Base-by-base conservation (phyloP, 352 stramenopile species). In the Phytopythium vexans region DNA sequence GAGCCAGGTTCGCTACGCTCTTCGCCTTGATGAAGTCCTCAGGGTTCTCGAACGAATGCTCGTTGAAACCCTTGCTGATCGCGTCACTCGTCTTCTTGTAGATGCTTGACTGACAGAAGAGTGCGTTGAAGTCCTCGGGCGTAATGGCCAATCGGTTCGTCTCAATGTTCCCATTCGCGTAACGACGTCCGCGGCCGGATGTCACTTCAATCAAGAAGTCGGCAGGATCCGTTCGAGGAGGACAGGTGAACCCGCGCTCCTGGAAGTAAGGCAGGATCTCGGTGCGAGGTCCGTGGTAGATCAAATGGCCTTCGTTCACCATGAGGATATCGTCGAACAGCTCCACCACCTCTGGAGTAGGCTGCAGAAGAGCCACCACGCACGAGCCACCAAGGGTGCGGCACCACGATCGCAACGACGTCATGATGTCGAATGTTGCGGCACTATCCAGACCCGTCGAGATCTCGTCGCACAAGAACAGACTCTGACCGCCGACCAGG, bases 251-350 rank as follows among this genome's bases (percentile, higher is more conserved):
- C 0, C 88, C 90, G 9, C 85, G 66, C 21, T 67, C 61, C 15
- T 86, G 49, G 60, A 98, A 98, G 64, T 98, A 97, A 21, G 64
- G 63, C 40, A 87, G 21, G 36, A 87, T 86, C 44, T 87, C 70
- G 2, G 61, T 78, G 10, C 78, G 49, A 3, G 82, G 88, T 8
- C 95, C 96, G 44, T 97, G 89, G 66, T 97, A 99, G n/a, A 98
- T 81, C 49, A 98, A 62, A 49, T 88, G 70, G 6, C 96, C 95
- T 56, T 97, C 81, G 59, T 95, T 89, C 16, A 99, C 57, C 57
- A 99, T 77, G 31, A 98, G 74, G 9, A 98, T 77, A 52, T 98
- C 82, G 64, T 99, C 96, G 63, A 99, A 98, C 33, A 96, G 67
- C 43, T 90, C 86, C 11, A 97, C 91, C 1, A 97, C 94, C 68